A percentile compares a stretch with the other conserved stretches of the same genome.
Evolutionary conservation across 2,329 filamentous ascomycete genomes (phyloP).

Genomic region (Diaporthe sp.): DNA sequence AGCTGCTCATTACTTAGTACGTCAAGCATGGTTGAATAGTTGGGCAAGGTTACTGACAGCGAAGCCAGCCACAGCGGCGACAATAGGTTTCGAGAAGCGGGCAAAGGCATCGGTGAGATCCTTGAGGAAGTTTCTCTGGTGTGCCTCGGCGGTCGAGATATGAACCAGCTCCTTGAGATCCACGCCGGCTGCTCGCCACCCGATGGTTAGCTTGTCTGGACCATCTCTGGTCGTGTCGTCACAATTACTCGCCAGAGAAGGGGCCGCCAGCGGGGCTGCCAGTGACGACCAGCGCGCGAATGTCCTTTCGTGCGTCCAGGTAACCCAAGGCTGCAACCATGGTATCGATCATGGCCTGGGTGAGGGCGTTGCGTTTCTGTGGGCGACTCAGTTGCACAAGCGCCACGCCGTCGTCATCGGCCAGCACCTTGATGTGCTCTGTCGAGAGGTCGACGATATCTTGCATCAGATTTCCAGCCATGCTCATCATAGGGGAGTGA

Average conservation of each 20-base stretch:
- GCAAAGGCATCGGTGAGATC: constrained; percentile 57
- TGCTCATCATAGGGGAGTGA: neutral
- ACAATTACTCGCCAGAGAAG: constrained; percentile 53
- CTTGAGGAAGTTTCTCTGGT: constrained; percentile 50
- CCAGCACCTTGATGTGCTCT: constrained; percentile 34
- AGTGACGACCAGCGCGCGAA: constrained; percentile 56
- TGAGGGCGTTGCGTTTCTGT: constrained; percentile 71
- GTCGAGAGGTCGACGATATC: constrained; percentile 18
- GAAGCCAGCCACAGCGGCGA: constrained; percentile 65
- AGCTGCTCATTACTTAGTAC: constrained; percentile 51
- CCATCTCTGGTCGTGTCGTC: constrained; percentile 5
- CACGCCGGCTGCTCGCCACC: constrained; percentile 40
- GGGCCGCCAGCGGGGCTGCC: constrained; percentile 50
- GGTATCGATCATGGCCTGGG: constrained; percentile 59
- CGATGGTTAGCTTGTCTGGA: neutral
- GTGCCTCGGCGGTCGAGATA: constrained; percentile 45
- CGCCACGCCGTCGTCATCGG: constrained; percentile 54
- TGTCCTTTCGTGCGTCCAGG: constrained; percentile 44
- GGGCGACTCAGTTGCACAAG: constrained; percentile 67
- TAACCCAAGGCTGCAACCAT: constrained; percentile 51
- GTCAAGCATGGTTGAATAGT: neutral
- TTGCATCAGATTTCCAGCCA: constrained; percentile 19
- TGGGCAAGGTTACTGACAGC: constrained; percentile 55
- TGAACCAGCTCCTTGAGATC: constrained; percentile 45
- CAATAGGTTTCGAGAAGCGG: constrained; percentile 59